Evolutionary conservation across 306 rosid species (phyloP).

Genomic region (Boehmeria nivea): DNA sequence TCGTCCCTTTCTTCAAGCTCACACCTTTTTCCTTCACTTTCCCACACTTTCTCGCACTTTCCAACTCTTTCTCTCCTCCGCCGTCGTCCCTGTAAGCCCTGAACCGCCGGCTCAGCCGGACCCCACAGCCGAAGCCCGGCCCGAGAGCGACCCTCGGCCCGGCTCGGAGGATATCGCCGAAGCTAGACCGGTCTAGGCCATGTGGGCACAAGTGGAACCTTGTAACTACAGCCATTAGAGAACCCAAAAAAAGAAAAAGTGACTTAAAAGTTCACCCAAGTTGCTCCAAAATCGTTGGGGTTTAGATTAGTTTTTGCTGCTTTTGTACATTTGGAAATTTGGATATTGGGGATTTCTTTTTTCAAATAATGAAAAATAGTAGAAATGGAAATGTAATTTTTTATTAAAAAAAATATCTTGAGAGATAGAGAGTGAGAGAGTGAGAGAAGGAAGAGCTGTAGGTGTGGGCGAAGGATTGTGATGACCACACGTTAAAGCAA

Average conservation of each 20-base stretch:
- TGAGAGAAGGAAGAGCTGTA: no score
- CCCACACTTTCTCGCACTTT: conserved; percentile 21
- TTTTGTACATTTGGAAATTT: neutral
- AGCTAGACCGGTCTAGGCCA: conserved; percentile 27
- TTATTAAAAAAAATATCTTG: conserved; percentile 25
- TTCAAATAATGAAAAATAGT: no score
- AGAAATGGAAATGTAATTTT: neutral
- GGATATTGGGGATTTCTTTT: no score
- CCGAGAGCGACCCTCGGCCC: conserved; percentile 24
- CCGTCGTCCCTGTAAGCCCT: conserved; percentile 62
- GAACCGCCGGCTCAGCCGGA: conserved; percentile 41
- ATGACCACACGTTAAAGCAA: conserved; percentile 87
- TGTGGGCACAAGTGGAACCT: conserved; percentile 55
- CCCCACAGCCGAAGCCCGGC: conserved; percentile 35
- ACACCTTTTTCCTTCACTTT: conserved; percentile 32
- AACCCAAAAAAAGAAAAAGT: neutral
- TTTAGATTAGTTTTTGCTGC: neutral
- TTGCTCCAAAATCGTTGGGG: neutral
- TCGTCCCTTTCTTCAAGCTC: conserved; percentile 33
- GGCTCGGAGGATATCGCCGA: conserved; percentile 23
- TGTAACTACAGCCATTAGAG: conserved; percentile 50
- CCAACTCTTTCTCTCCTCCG: no score
- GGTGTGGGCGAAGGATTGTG: conserved; percentile 56
- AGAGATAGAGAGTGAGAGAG: conserved; percentile 3
- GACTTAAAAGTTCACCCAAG: neutral